Conservation (phyloP, 2,329 filamentous ascomycete species). For the Diaporthe citrichinensis region DNA sequence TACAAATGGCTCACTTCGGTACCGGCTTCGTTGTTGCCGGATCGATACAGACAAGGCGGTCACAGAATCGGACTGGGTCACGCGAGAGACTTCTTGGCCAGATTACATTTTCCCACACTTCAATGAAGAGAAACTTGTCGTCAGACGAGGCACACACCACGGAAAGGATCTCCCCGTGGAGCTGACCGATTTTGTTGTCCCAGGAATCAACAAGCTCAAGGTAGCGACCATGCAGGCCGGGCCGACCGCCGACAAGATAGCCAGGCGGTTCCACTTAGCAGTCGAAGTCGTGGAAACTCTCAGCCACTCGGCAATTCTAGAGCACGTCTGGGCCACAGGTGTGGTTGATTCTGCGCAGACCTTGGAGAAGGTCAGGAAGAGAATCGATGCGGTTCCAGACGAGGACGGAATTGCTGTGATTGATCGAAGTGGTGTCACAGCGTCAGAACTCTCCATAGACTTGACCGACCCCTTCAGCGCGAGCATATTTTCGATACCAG, state of each 20-base stretch:
- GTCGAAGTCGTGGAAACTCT: constrained; percentile 78
- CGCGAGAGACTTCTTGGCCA: constrained; percentile 79
- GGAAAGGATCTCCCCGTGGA: constrained; percentile 84
- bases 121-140: constrained; percentile 71
- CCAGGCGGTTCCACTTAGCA: constrained; percentile 71
- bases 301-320: constrained; percentile 59
- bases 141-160: constrained; percentile 79
- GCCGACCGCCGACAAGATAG: constrained; percentile 25
- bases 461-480: constrained; percentile 78
- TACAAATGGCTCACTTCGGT: constrained; percentile 69
- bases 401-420: constrained; percentile 77
- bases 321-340: constrained; percentile 54
- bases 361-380: constrained; percentile 68
- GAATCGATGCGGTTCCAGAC: constrained; percentile 56
- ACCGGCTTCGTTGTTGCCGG: constrained; percentile 78
- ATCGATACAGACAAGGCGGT: constrained; percentile 46
- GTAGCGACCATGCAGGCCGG: constrained; percentile 59
- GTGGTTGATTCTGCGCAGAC: constrained; percentile 63
- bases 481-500: constrained; percentile 77
- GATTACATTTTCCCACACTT: constrained; percentile 76
- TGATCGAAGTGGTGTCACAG: constrained; percentile 53
- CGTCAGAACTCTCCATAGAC: constrained; percentile 68
- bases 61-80: constrained; percentile 71
- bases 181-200: constrained; percentile 71
- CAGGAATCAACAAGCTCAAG: constrained; percentile 74